Evolutionary conservation across 2,329 filamentous ascomycete genomes (phyloP).

Genomic region (Penicillium sp.): DNA sequence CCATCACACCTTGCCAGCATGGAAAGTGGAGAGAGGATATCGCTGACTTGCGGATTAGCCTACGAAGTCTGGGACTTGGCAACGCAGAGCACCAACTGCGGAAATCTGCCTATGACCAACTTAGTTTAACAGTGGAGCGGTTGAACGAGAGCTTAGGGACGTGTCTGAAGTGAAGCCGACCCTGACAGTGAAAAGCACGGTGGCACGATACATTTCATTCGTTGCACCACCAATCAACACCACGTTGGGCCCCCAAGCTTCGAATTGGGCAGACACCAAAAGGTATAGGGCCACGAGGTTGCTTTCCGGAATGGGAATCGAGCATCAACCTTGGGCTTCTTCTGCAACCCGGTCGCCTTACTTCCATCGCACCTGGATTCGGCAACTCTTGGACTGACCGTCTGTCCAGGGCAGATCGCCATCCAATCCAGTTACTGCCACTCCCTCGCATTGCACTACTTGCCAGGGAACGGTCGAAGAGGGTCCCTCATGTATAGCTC

Average conservation of each 20-base stretch:
- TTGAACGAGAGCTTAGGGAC: conserved; percentile 52
- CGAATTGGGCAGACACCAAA: conserved; percentile 24
- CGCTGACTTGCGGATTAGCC: conserved; percentile 31
- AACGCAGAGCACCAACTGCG: conserved; percentile 34
- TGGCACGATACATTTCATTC: conserved; percentile 15
- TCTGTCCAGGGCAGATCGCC: not conserved
- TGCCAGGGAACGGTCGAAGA: not conserved
- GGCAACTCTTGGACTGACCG: not conserved
- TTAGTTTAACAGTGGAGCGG: conserved; percentile 48
- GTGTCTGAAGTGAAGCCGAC: conserved; percentile 39
- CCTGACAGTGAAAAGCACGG: not conserved
- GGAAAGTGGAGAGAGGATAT: conserved; percentile 12
- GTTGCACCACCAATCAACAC: conserved; percentile 11
- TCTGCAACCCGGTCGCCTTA: conserved; percentile 5
- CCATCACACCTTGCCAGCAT: not conserved
- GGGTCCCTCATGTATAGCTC: not conserved
- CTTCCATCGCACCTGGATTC: not conserved
- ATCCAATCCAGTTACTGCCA: not conserved
- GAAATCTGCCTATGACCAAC: conserved; percentile 42
- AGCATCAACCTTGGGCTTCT: conserved; percentile 5
- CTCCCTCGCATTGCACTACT: not conserved
- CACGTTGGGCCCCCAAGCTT: conserved; percentile 25
- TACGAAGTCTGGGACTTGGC: conserved; percentile 32
- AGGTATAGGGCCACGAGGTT: conserved; percentile 12
- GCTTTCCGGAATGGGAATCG: conserved; percentile 14